Conservation (phyloP, 2,329 filamentous ascomycete genomes). For the Boeremia exigua region DNA sequence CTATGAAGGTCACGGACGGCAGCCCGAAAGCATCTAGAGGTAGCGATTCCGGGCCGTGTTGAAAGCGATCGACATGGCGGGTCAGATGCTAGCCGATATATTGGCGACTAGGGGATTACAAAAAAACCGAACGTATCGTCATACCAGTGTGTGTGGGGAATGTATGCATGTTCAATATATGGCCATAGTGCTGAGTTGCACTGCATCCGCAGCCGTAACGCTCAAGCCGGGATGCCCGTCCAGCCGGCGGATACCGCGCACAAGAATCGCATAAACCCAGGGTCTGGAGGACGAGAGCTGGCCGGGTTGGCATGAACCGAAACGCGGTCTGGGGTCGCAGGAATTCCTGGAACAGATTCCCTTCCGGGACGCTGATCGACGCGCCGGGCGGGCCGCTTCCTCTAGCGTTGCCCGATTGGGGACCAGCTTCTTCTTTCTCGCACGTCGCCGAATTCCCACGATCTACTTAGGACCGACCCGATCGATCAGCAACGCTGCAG, state of each 20-base stretch:
- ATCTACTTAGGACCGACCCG: neutral
- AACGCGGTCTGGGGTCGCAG: neutral
- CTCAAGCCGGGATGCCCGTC: neutral
- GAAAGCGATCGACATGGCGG: neutral
- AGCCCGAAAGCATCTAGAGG: neutral
- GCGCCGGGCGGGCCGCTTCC: constrained; percentile 8
- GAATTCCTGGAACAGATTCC: constrained; percentile 3
- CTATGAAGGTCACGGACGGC: neutral
- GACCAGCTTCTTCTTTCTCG: too few relatives aligned
- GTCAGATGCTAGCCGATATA: neutral
- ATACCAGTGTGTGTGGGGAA: neutral
- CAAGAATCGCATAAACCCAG: neutral
- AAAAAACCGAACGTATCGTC: neutral
- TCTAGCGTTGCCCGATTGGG: neutral
- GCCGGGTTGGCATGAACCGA: neutral
- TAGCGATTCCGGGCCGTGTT: neutral
- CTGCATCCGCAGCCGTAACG: constrained; percentile 3
- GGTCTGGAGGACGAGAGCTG: neutral
- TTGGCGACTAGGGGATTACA: neutral
- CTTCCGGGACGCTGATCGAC: constrained; percentile 15
- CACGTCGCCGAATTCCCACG: constrained; percentile 14
- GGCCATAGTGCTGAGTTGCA: constrained; percentile 1
- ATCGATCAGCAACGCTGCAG: constrained; percentile 21
- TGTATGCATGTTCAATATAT: neutral
- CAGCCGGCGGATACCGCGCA: neutral